Evolutionary conservation across 2,329 filamentous ascomycete genomes (phyloP).

Genomic region (Lecanicillium sp.): DNA sequence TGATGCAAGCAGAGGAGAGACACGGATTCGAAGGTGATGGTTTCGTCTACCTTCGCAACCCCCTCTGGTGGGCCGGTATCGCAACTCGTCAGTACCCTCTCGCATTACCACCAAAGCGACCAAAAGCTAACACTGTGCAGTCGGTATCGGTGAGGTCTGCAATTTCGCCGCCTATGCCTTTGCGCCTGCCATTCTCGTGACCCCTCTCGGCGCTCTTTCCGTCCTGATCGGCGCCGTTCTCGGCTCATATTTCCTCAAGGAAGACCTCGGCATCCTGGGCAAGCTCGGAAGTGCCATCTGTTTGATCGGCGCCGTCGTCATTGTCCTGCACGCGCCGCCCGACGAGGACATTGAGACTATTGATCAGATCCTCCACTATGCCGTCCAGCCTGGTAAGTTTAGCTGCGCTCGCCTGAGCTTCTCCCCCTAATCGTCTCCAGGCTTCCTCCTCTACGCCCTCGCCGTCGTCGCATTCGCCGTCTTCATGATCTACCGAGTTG

Average conservation of each 20-base stretch:
- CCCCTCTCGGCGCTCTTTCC: constrained; percentile 85
- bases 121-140: constrained; percentile 39
- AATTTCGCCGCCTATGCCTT: constrained; percentile 99
- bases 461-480: constrained; percentile 76
- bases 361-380: constrained; percentile 85
- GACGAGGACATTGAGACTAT: constrained; percentile 88
- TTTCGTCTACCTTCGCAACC: constrained; percentile 87
- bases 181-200: constrained; percentile 96
- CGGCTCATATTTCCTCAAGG: constrained; percentile 88
- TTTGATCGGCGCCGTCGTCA: constrained; percentile 91
- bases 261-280: constrained; percentile 82
- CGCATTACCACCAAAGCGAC: not conserved
- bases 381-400: constrained; percentile 76
- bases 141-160: constrained; percentile 88
- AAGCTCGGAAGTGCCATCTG: constrained; percentile 95
- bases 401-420: not conserved
- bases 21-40: constrained; percentile 97
- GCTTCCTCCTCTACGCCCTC: constrained; percentile 81
- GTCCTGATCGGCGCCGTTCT: constrained; percentile 93
- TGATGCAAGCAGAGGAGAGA: constrained; percentile 82
- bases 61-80: constrained; percentile 97
- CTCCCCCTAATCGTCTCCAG: constrained; percentile 39
- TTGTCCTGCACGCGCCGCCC: constrained; percentile 92
- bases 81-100: constrained; percentile 63
- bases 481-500: constrained; percentile 94